Evolutionary conservation across 495 filamentous ascomycete species (phyloP).

Genomic region (Penicillium manginii): DNA sequence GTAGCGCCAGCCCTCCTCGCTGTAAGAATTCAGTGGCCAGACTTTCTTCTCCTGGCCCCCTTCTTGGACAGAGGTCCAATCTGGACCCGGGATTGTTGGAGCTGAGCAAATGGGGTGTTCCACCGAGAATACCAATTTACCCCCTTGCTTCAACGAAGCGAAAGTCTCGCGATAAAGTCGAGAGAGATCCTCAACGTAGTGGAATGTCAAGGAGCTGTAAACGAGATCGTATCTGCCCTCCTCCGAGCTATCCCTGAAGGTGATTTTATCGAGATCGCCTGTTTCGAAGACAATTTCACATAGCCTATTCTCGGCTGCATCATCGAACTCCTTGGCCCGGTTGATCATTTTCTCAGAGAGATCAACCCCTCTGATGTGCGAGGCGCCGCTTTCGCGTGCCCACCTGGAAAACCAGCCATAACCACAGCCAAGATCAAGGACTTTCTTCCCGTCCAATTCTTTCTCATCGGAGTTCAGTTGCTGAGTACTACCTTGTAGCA

Average conservation of each 20-base stretch:
- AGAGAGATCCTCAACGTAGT: conserved; percentile 26
- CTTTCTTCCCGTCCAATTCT: not conserved
- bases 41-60: conserved; percentile 5
- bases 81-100: conserved; percentile 16
- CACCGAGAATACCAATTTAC: conserved; percentile 24
- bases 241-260: not conserved
- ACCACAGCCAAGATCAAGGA: conserved; percentile 30
- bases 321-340: conserved; percentile 21
- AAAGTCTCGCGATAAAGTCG: conserved; percentile 19
- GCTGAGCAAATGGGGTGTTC: conserved; percentile 31
- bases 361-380: conserved; percentile 17
- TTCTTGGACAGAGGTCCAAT: conserved; percentile 12
- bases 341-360: conserved; percentile 29
- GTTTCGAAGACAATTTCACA: conserved; percentile 3
- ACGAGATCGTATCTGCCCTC: conserved; percentile 21
- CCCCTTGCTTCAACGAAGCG: conserved; percentile 11
- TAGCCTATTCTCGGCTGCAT: not conserved
- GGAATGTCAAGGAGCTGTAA: conserved; percentile 28
- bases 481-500: not conserved
- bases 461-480: not conserved
- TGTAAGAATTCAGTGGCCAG: conserved; percentile 30
- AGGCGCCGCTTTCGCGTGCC: conserved; percentile 21
- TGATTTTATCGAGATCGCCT: conserved; percentile 10
- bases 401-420: conserved; percentile 33
- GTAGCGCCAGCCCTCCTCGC: conserved; percentile 23